phyloP scores from a whole-genome alignment of 805 yeast genomes.

The Candida ulmi region DNA sequence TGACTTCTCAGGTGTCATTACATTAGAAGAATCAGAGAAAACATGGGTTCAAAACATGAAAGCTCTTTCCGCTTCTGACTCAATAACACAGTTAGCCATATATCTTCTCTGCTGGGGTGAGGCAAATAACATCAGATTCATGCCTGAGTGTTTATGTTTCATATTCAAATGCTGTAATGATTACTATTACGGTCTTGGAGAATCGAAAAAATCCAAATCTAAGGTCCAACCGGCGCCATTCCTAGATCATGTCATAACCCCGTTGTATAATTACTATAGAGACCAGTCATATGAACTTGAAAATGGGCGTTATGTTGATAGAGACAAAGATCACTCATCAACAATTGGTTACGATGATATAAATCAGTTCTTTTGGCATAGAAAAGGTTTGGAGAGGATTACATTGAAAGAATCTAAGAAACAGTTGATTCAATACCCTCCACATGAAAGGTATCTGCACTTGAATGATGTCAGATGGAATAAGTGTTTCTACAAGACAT shows the following conservation, averaged over 20 bases:
- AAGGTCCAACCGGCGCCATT: constrained; percentile 32
- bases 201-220: constrained; percentile 25
- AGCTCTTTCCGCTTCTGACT: constrained; percentile 43
- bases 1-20: constrained; percentile 1
- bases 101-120: constrained; percentile 86
- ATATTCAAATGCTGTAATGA: constrained; percentile 78
- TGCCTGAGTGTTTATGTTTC: constrained; percentile 87
- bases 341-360: constrained; percentile 87
- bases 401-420: constrained; percentile 36
- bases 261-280: constrained; percentile 58
- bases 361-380: constrained; percentile 83
- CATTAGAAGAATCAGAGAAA: constrained; percentile 39
- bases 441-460: constrained; percentile 48
- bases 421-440: constrained; percentile 30
- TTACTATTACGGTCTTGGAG: constrained; percentile 45
- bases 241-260: constrained; percentile 68
- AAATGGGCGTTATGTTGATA: constrained; percentile 38
- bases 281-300: constrained; percentile 44
- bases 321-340: constrained; percentile 59
- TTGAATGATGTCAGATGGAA: constrained; percentile 61
- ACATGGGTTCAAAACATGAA: constrained; percentile 51
- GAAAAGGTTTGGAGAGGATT: constrained; percentile 59
- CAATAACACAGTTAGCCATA: constrained; percentile 58
- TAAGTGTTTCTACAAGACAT: constrained; percentile 67
- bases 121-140: constrained; percentile 76